phyloP scores from a whole-genome alignment of 1,139 yeast genomes.

The Candida neerlandica region DNA sequence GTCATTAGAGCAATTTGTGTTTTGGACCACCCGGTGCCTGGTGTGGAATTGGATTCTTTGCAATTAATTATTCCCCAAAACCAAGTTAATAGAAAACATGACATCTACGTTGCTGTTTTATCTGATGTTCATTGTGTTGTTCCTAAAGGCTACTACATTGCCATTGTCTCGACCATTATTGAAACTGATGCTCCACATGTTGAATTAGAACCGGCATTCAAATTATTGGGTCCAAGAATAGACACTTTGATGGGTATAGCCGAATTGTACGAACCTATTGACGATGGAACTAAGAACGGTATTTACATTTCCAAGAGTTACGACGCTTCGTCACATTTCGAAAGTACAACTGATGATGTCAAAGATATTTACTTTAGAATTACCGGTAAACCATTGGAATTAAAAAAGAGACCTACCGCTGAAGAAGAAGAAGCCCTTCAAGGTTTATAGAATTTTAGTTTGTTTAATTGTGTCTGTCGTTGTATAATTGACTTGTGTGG shows the following conservation, averaged over 20 bases:
- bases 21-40: constrained; percentile 86
- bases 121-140: constrained; percentile 91
- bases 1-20: constrained; percentile 96
- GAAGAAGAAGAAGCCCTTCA: constrained; percentile 58
- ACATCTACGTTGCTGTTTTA: constrained; percentile 89
- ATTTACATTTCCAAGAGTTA: constrained; percentile 85
- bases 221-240: constrained; percentile 73
- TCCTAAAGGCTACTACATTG: constrained; percentile 86
- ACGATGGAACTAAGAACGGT: constrained; percentile 79
- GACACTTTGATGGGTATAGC: constrained; percentile 97
- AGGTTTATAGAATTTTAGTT: constrained; percentile 21
- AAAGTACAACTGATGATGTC: constrained; percentile 94
- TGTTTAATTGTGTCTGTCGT: neutral
- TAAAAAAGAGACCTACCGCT: constrained; percentile 69
- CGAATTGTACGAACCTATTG: constrained; percentile 83
- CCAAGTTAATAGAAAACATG: constrained; percentile 91
- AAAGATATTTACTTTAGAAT: constrained; percentile 91
- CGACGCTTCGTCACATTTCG: constrained; percentile 95
- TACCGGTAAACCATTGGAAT: constrained; percentile 87
- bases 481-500: neutral
- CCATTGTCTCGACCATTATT: constrained; percentile 91
- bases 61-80: constrained; percentile 97
- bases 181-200: constrained; percentile 93
- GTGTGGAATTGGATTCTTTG: constrained; percentile 85
- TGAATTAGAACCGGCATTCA: constrained; percentile 93